Evolutionary conservation across 805 yeast species (phyloP), one percentile per base, ranked within the genome.

Genomic region (Nakazawaea pomicola): DNA sequence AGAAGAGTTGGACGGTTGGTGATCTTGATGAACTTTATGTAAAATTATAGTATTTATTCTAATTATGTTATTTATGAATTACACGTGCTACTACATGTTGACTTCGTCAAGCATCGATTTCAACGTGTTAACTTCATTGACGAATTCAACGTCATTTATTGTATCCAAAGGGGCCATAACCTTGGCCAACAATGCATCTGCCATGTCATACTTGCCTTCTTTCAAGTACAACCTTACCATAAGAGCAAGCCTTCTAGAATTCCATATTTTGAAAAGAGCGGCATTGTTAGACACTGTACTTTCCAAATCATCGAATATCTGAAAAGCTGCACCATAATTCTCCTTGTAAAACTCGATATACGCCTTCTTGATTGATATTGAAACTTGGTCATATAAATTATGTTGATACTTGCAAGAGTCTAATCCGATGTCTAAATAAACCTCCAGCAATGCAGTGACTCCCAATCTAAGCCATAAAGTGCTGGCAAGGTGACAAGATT

Each of bases 391-490:
- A 17, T 60, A 60, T 4, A 64, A 49, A 36, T 67, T 64, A 14
- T 56, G 49, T n/a, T 49, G 52, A 5, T 50, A 51, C 2, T 60
- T 57, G 6, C 73, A 62, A 25, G 66, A 58, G 2, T 61, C 65
- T n/a, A 64, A 33, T 0, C 78, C 74, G 25, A 76, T 58, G 4
- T 67, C 70, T n/a, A 61, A 56, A 53, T 77, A 78, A 2, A 71
- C 54, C 12, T 67, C 64, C 15, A 78, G 64, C 21, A 80, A 53
- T 8, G 64, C 58, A 3, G 65, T 63, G 36, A 64, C 63, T 0
- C 86, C 85, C 12, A 71, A 62, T 42, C 78, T 58, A 14, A 60
- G 50, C 87, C 82, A 78, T 23, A 70, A 60, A 3, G 72, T 55
- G 2, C 74, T 63, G 2, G 62, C 54, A 33, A 74, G 48, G 28